Conservation (phyloP, 768 basidiomycete species). For the Termitomyces sp. region DNA sequence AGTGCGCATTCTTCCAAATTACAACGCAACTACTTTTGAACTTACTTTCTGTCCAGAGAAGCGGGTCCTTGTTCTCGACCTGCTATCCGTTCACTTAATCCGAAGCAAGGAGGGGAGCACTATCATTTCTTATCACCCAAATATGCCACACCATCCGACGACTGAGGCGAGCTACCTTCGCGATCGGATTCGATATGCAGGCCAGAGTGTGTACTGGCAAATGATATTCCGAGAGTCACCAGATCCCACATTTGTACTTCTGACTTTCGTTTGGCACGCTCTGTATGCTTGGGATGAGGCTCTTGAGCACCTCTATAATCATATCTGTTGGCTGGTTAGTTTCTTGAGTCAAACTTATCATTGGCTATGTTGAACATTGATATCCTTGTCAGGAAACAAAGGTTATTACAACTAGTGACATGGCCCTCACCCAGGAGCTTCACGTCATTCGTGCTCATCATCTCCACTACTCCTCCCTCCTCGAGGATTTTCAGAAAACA, state of each 20-base stretch:
- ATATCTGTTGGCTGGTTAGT: conserved; percentile 22
- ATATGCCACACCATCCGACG: conserved; percentile 27
- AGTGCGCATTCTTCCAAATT: conserved; percentile 17
- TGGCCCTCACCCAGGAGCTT: conserved; percentile 44
- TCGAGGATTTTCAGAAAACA: conserved; percentile 44
- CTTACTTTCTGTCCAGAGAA: conserved; percentile 15
- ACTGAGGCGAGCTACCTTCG: conserved; percentile 41
- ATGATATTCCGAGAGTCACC: conserved; percentile 19
- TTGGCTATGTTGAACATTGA: background rate
- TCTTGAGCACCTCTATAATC: conserved; percentile 20
- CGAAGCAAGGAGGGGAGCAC: conserved; percentile 41
- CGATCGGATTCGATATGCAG: conserved; percentile 45
- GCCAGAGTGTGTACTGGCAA: conserved; percentile 25
- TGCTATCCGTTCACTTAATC: conserved; percentile 46
- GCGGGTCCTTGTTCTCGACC: conserved; percentile 38
- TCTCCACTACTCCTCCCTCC: conserved; percentile 44
- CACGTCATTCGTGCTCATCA: conserved; percentile 52
- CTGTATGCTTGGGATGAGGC: conserved; percentile 26
- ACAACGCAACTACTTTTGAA: background rate
- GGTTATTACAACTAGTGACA: conserved; percentile 37
- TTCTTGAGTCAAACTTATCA: background rate
- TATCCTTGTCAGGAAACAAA: conserved; percentile 34
- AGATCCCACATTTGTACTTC: conserved; percentile 23
- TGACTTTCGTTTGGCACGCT: conserved; percentile 23
- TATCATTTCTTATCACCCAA: conserved; percentile 49